Evolutionary conservation across 352 stramenopile species (phyloP), one percentile per base, ranked within the genome.

Genomic region (Phytopythium vexans): DNA sequence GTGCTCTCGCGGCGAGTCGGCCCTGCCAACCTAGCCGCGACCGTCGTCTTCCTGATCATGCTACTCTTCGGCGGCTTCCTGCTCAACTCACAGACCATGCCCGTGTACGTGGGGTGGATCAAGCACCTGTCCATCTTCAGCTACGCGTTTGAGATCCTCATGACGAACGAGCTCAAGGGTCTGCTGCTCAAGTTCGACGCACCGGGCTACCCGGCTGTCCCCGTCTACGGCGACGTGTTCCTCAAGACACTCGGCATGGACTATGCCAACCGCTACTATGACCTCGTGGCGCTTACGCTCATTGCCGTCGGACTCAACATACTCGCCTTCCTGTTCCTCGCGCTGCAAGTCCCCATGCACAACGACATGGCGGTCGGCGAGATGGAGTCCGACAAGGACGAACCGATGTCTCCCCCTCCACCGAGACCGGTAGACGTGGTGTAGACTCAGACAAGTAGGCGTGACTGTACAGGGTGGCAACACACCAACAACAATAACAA

Each of bases 61-160:
- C 60, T 95, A 47, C 62, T 95, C 11, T 95, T 93, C 61, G 82
- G 85, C n/a, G 85, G 85, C n/a, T 92, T 93, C 49, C 54, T 95
- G 51, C 77, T 95, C 47, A 91, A 95, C 60, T 77, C 84, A 12
- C 77, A 92, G 66, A 88, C 81, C 21, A 91, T 95, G 70, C 75
- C 74, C 33, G 46, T 56, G 38, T 79, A 57, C 16, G 74, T 91
- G 8, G 74, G 60, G 9, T 92, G 77, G 77, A 46, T 95, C 48
- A 82, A 92, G 52, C 79, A 89, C 49, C 63, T 92, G 12, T 93
- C 82, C 27, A 86, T 92, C 58, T 95, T 92, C 62, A 88, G 71
- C 53, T 95, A 95, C 56, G 85, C 78, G 34, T 95, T 93, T 41
- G 85, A 95, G 54, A 86, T 93, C 51, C 75, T 93, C 52, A 89